Evolutionary conservation across 2,329 filamentous ascomycete species (phyloP).

Genomic region (Colletotrichum nymphaeae): DNA sequence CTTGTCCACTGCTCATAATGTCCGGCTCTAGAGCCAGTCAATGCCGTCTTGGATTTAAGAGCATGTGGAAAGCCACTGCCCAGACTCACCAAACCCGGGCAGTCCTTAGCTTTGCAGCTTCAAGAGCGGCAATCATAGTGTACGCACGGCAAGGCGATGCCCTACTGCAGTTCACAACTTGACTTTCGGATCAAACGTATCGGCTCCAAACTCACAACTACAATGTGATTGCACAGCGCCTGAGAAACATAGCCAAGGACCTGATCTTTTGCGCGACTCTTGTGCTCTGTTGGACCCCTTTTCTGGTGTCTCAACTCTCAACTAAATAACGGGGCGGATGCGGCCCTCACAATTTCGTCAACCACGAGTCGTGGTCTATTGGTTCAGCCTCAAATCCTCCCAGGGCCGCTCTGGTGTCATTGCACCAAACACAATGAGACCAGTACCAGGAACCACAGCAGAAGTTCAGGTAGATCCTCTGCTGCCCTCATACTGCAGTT

Average conservation of each 20-base stretch:
- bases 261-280: not conserved
- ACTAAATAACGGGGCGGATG: constrained; percentile 1
- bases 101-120: not conserved
- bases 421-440: not conserved
- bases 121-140: not conserved
- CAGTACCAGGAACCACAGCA: not conserved
- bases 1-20: not conserved
- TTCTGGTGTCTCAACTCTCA: constrained; percentile 11
- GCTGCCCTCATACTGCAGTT: not conserved
- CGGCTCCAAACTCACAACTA: not conserved
- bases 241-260: not conserved
- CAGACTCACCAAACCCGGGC: not conserved
- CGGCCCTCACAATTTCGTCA: not conserved
- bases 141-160: no score
- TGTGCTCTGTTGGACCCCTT: constrained; percentile 8
- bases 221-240: not conserved
- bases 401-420: not conserved
- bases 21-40: constrained; percentile 2
- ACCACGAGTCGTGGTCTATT: not conserved
- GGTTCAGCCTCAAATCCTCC: constrained; percentile 23
- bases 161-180: not conserved
- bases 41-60: not conserved
- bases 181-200: not conserved
- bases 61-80: not conserved
- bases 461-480: not conserved